phyloP scores from a whole-genome alignment of 1,284 basidiomycete genomes.

The Cutaneotrichosporon dermatis region DNA sequence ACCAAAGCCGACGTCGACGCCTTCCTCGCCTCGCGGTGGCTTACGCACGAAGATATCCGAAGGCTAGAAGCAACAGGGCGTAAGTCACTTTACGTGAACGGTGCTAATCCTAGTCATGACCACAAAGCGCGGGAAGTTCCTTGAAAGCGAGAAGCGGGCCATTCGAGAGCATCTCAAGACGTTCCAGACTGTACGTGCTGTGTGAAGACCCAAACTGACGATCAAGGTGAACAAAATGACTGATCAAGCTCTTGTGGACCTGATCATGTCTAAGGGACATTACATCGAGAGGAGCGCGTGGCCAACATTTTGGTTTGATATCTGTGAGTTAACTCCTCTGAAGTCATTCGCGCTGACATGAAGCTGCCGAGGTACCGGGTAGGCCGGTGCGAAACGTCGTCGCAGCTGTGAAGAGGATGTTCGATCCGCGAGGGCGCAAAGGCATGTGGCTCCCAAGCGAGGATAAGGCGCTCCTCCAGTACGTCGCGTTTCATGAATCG shows the following conservation, averaged over 20 bases:
- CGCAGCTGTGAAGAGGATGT: constrained; percentile 33
- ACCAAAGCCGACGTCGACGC: constrained; percentile 21
- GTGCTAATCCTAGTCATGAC: constrained; percentile 21
- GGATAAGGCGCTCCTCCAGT: constrained; percentile 31
- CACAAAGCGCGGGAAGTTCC: constrained; percentile 36
- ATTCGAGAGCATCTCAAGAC: constrained; percentile 26
- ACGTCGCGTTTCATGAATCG: constrained; percentile 3
- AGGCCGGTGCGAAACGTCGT: constrained; percentile 39
- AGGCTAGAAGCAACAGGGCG: constrained; percentile 31
- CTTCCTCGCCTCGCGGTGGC: constrained; percentile 32
- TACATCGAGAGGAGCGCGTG: constrained; percentile 22
- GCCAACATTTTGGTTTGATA: constrained; percentile 33
- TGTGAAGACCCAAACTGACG: too few relatives aligned
- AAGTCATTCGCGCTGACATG: too few relatives aligned
- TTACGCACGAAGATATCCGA: constrained; percentile 24
- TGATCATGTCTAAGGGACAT: constrained; percentile 32
- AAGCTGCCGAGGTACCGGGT: constrained; percentile 25
- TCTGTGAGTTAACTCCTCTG: constrained; percentile 1
- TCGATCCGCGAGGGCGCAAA: constrained; percentile 39
- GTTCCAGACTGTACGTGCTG: constrained; percentile 14
- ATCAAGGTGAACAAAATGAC: constrained; percentile 6
- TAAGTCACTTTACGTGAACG: neutral
- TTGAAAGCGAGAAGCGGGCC: constrained; percentile 26
- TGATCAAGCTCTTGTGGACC: constrained; percentile 26
- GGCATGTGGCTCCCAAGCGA: constrained; percentile 38